Percentiles rank a stretch among this genome's conserved stretches.
Conservation (phyloP, 228 moss, liverwort and hornwort species). For the Sphagnum magellanicum region DNA sequence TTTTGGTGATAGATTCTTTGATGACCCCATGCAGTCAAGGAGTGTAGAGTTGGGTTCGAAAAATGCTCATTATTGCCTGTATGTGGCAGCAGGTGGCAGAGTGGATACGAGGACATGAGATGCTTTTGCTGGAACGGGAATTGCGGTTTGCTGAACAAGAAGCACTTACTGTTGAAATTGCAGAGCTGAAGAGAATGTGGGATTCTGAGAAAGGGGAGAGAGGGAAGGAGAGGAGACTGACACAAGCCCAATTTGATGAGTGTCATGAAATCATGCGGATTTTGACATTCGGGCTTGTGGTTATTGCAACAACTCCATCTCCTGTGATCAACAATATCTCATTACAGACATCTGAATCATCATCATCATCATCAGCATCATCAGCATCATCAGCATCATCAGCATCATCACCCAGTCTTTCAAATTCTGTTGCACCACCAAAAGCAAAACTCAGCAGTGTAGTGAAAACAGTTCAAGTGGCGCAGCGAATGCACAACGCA, state of each 20-base stretch:
- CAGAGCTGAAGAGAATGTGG: not conserved
- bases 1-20: too few relatives aligned
- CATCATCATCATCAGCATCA: not conserved
- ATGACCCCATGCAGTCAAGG: too few relatives aligned
- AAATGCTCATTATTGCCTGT: too few relatives aligned
- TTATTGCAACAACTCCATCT: not conserved
- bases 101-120: constrained; percentile 1
- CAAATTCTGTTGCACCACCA: not conserved
- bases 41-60: too few relatives aligned
- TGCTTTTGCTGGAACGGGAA: not conserved
- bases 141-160: not conserved
- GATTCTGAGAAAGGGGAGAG: not conserved
- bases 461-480: too few relatives aligned
- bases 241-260: not conserved
- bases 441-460: not conserved
- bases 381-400: not conserved
- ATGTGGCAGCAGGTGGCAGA: not conserved
- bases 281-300: not conserved
- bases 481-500: too few relatives aligned
- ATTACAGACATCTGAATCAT: not conserved
- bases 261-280: not conserved
- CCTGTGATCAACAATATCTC: not conserved
- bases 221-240: not conserved
- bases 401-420: not conserved
- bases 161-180: not conserved